Evolutionary conservation across 495 filamentous ascomycete genomes (phyloP).

Genomic region (Chaetomium cochliodes): DNA sequence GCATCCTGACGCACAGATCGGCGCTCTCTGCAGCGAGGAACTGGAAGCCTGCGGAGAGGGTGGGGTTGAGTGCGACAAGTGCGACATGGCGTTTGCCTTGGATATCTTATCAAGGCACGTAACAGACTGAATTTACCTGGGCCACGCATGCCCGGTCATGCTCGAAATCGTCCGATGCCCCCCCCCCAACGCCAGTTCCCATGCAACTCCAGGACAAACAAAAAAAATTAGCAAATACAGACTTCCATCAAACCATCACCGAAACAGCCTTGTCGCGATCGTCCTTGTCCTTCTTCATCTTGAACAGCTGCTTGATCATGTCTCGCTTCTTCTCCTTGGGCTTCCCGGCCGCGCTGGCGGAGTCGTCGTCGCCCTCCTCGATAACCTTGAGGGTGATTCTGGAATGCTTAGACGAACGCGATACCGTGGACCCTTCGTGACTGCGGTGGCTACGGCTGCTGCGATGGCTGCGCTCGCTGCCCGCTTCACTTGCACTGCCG

Average conservation of each 20-base stretch:
- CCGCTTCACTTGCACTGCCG: conserved; percentile 12
- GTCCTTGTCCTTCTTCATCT: conserved; percentile 48
- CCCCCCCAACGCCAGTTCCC: not conserved
- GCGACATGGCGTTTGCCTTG: no score
- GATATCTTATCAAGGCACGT: no score
- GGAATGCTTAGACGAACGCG: conserved; percentile 20
- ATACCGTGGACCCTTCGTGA: conserved; percentile 18
- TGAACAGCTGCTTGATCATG: conserved; percentile 54
- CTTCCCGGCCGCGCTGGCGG: conserved; percentile 18
- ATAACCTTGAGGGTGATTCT: conserved; percentile 27
- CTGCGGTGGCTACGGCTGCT: conserved; percentile 16
- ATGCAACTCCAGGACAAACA: not conserved
- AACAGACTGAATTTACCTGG: no score
- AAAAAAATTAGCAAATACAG: not conserved
- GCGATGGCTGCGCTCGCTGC: conserved; percentile 21
- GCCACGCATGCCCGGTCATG: no score
- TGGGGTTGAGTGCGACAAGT: no score
- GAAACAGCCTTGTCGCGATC: conserved; percentile 29
- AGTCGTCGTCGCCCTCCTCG: conserved; percentile 38
- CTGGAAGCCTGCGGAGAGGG: no score
- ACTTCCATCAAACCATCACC: conserved; percentile 22
- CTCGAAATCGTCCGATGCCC: no score
- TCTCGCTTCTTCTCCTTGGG: conserved; percentile 53
- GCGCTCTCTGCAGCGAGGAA: no score
- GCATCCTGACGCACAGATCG: no score